phyloP scores from a whole-genome alignment of 495 filamentous ascomycete species.

The Penicillium cataractarum region DNA sequence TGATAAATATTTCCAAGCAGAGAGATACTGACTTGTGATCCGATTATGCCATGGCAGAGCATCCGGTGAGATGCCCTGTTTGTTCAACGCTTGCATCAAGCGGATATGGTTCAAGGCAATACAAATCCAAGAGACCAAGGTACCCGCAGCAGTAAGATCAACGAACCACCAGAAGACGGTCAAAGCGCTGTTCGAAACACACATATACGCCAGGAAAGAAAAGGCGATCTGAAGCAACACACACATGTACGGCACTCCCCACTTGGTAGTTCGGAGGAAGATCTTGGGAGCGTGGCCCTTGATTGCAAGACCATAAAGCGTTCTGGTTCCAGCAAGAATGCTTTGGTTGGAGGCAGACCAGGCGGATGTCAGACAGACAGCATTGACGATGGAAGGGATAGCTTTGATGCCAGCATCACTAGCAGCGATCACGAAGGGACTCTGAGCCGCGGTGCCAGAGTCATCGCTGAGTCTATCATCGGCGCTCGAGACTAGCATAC shows the following conservation, averaged over 20 bases:
- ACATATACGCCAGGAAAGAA: slow-evolving; percentile 63
- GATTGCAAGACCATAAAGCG: slow-evolving; percentile 49
- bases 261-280: slow-evolving; percentile 59
- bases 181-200: slow-evolving; percentile 55
- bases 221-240: slow-evolving; percentile 55
- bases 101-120: slow-evolving; percentile 61
- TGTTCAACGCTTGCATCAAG: slow-evolving; percentile 54
- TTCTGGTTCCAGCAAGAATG: slow-evolving; percentile 50
- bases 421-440: slow-evolving; percentile 59
- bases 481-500: slow-evolving; percentile 54
- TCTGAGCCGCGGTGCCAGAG: slow-evolving; percentile 44
- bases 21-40: slow-evolving; percentile 26
- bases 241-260: slow-evolving; percentile 64
- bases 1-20: background rate
- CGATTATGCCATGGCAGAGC: slow-evolving; percentile 57
- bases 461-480: slow-evolving; percentile 48
- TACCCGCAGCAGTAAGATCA: slow-evolving; percentile 56
- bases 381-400: slow-evolving; percentile 56
- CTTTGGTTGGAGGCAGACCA: slow-evolving; percentile 56
- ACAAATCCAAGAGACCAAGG: slow-evolving; percentile 59
- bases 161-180: slow-evolving; percentile 67
- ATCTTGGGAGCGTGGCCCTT: slow-evolving; percentile 49
- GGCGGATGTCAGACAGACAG: slow-evolving; percentile 50
- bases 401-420: slow-evolving; percentile 43
- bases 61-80: slow-evolving; percentile 48